A percentile compares a stretch with the other conserved stretches of the same genome.
Conservation (phyloP, 768 basidiomycete species). For the Krasilnikovozyma curviuscula region DNA sequence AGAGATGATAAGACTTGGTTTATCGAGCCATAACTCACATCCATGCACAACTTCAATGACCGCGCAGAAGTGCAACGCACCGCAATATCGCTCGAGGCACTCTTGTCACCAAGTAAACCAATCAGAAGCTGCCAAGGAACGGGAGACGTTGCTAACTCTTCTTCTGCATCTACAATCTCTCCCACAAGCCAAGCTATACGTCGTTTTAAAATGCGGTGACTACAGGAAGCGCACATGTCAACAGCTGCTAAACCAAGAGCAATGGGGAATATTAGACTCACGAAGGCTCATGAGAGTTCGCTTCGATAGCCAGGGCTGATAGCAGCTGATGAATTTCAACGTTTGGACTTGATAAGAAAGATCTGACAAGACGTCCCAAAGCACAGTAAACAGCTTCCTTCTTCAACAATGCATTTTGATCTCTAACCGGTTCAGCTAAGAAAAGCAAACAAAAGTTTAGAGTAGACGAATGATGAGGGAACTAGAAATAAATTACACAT, state of each 20-base stretch:
- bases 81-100: neutral
- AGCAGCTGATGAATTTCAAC: neutral
- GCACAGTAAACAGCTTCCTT: conserved; percentile 11
- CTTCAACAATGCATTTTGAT: neutral
- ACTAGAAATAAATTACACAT: neutral
- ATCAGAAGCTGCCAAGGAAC: conserved; percentile 3
- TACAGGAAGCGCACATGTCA: too few relatives aligned
- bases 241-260: too few relatives aligned
- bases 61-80: conserved; percentile 4
- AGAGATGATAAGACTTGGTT: neutral
- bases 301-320: neutral
- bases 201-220: conserved; percentile 1
- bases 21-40: neutral
- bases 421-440: neutral
- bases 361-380: conserved; percentile 9
- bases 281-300: neutral
- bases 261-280: too few relatives aligned
- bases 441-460: neutral
- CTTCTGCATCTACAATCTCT: conserved; percentile 11
- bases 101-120: neutral
- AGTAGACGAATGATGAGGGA: neutral
- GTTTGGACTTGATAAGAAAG: neutral
- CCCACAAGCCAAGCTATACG: conserved; percentile 9
- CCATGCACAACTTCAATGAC: conserved; percentile 5
- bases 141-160: conserved; percentile 1